A percentile compares a stretch with the other conserved stretches of the same genome.
Conservation (phyloP, 441 rosid genomes). For the Viola pubescens region DNA sequence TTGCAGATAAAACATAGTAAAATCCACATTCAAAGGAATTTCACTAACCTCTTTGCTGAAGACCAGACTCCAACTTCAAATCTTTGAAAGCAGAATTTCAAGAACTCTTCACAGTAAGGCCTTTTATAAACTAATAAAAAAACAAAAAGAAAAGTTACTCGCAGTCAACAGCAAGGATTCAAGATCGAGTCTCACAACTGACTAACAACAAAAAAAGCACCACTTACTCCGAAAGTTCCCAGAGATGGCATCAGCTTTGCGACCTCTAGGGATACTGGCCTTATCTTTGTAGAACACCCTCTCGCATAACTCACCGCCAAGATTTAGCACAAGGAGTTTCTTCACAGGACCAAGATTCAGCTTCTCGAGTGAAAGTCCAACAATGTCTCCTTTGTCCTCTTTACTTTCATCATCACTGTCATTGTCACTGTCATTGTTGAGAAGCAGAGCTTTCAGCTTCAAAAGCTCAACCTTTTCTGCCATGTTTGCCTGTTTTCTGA, state of each 20-base stretch:
- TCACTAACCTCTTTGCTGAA: conserved; percentile 32
- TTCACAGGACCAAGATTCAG: conserved; percentile 17
- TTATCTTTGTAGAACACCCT: background rate
- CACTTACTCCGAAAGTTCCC: conserved; percentile 16
- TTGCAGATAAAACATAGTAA: background rate
- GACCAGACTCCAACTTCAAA: conserved; percentile 51
- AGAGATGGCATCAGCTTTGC: conserved; percentile 23
- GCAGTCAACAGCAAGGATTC: background rate
- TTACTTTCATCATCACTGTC: background rate
- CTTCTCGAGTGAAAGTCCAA: background rate
- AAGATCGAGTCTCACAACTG: conserved; percentile 14
- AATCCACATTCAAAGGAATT: background rate
- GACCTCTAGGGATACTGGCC: background rate
- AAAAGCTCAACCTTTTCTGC: background rate
- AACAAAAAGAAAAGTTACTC: background rate
- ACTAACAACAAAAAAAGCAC: background rate
- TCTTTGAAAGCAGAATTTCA: conserved; percentile 34
- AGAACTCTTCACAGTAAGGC: conserved; percentile 31
- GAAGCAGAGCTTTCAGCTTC: background rate
- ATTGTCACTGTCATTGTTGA: background rate
- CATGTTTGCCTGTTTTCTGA: background rate
- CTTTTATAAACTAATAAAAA: conserved; percentile 37
- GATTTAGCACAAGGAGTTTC: conserved; percentile 29
- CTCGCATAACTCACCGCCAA: conserved; percentile 25
- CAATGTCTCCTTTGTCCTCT: background rate